phyloP scores from a whole-genome alignment of 306 rosid species.

The Datisca glomerata region DNA sequence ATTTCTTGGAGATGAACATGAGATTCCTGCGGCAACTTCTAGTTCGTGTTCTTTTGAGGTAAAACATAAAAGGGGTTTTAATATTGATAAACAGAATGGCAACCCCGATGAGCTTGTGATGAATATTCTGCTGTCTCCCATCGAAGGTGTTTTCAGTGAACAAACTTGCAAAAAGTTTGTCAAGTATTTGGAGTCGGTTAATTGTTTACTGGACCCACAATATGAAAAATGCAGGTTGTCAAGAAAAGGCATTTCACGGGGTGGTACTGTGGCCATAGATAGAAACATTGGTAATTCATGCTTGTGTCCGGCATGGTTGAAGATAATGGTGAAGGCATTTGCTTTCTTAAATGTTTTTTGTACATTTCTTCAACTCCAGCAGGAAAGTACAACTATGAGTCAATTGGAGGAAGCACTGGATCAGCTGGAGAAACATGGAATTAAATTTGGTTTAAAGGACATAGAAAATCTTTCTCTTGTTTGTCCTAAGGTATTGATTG shows the following conservation, averaged over 20 bases:
- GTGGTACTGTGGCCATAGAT: slow-evolving; percentile 12
- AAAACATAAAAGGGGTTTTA: slow-evolving; percentile 16
- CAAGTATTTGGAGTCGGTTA: slow-evolving; percentile 44
- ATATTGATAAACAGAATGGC: slow-evolving; percentile 26
- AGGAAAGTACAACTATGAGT: slow-evolving; percentile 17
- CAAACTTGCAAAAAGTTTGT: slow-evolving; percentile 27
- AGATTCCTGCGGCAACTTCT: slow-evolving; percentile 9
- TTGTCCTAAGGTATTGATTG: slow-evolving; percentile 65
- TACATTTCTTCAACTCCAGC: slow-evolving; percentile 39
- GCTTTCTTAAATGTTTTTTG: slow-evolving; percentile 58
- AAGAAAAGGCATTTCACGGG: slow-evolving; percentile 23
- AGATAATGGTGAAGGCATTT: slow-evolving; percentile 54
- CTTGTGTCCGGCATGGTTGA: slow-evolving; percentile 80
- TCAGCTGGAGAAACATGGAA: slow-evolving; percentile 41
- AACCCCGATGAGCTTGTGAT: slow-evolving; percentile 41
- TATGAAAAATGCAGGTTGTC: slow-evolving; percentile 53
- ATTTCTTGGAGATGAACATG: slow-evolving; percentile 12
- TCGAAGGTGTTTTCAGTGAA: slow-evolving; percentile 23
- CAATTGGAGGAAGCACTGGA: slow-evolving; percentile 42
- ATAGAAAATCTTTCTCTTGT: slow-evolving; percentile 50
- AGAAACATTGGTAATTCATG: slow-evolving; percentile 25
- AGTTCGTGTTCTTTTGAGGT: slow-evolving; percentile 6
- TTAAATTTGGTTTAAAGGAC: slow-evolving; percentile 37
- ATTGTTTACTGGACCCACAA: slow-evolving; percentile 50
- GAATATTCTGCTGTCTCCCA: slow-evolving; percentile 24